phyloP scores from a whole-genome alignment of 1,284 basidiomycete genomes.

The Microbotryum intermedium region DNA sequence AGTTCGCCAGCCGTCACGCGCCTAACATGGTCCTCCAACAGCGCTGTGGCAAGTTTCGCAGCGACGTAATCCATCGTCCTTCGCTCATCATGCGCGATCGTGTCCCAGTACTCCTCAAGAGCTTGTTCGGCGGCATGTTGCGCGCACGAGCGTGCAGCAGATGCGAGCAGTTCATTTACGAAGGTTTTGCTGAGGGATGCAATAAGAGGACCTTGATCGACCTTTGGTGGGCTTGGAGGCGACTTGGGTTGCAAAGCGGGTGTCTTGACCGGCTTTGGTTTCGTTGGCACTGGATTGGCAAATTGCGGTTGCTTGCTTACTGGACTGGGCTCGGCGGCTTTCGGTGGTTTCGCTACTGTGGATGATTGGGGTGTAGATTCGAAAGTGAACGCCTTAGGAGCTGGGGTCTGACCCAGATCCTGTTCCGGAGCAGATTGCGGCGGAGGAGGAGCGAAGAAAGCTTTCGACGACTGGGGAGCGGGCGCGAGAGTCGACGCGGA shows the following conservation, averaged over 20 bases:
- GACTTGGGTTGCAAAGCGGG: neutral
- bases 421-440: neutral
- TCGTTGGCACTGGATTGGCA: neutral
- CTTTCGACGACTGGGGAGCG: neutral
- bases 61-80: neutral
- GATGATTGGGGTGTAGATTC: neutral
- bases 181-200: neutral
- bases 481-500: neutral
- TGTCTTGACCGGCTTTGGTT: neutral
- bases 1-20: neutral
- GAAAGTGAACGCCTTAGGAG: neutral
- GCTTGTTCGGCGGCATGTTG: neutral
- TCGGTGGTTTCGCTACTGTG: neutral
- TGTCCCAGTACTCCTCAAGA: conserved; percentile 9
- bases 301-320: neutral
- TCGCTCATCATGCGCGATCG: neutral
- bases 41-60: neutral
- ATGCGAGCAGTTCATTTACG: neutral
- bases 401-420: neutral
- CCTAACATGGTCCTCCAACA: neutral
- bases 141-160: neutral
- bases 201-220: neutral
- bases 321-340: neutral
- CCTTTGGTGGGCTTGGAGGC: neutral
- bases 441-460: neutral